These are phyloP conservation scores for Penicillium polonicum DNA, from an alignment of 2,329 filamentous ascomycete species.

Conservation along the genomic window DNA sequence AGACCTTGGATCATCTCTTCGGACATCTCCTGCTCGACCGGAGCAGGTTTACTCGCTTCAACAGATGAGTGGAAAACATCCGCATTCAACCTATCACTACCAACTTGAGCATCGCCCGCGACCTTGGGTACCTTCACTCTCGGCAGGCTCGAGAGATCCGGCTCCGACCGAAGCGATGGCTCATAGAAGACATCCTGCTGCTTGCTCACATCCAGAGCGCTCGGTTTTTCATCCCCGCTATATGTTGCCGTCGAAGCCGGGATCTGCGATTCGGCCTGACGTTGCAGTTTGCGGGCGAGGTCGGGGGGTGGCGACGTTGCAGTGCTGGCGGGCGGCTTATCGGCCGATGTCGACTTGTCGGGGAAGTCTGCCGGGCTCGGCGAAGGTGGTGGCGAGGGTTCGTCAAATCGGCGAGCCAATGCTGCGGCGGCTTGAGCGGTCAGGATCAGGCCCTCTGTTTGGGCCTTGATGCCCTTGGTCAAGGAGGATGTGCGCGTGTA, in stretches of 20 bases:
- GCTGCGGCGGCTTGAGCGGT: slow-evolving; percentile 61
- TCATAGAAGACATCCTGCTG: slow-evolving; percentile 61
- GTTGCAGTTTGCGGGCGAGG: slow-evolving; percentile 48
- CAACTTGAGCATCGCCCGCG: slow-evolving; percentile 48
- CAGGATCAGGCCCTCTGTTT: slow-evolving; percentile 61
- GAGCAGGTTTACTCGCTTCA: slow-evolving; percentile 22
- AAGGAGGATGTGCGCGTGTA: slow-evolving; percentile 65
- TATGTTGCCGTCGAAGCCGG: slow-evolving; percentile 52
- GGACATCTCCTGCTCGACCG: slow-evolving; percentile 49
- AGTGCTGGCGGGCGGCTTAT: slow-evolving; percentile 16
- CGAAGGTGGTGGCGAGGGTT: slow-evolving; percentile 37
- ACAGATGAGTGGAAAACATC: slow-evolving; percentile 54
- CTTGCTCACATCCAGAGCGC: slow-evolving; percentile 46
- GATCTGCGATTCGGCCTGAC: slow-evolving; percentile 53
- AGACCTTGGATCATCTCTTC: slow-evolving; percentile 61
- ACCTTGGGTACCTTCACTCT: slow-evolving; percentile 56
- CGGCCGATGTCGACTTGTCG: slow-evolving; percentile 23
- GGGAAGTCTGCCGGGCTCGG: slow-evolving; percentile 28
- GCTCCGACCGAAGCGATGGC: slow-evolving; percentile 48
- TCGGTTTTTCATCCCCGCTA: slow-evolving; percentile 27
- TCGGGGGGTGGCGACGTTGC: slow-evolving; percentile 37
- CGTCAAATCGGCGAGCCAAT: slow-evolving; percentile 58
- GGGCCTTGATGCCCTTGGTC: slow-evolving; percentile 60
- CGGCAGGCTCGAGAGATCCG: slow-evolving; percentile 54
- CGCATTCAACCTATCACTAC: slow-evolving; percentile 51